phyloP scores from a whole-genome alignment of 768 basidiomycete genomes.

The Leccinum boreale region DNA sequence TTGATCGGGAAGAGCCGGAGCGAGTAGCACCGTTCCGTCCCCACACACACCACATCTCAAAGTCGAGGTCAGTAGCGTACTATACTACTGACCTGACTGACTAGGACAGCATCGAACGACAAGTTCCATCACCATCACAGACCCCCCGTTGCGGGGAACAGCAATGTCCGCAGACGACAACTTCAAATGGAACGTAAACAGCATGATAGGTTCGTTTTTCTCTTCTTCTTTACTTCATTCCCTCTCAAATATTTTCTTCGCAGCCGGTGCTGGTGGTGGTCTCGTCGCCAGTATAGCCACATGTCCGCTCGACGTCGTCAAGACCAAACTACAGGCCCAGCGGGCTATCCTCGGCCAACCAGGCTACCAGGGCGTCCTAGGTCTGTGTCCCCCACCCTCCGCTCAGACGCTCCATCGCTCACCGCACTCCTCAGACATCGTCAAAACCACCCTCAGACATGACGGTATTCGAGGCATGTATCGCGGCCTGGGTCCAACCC shows the following conservation, averaged over 20 bases:
- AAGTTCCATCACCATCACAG: background rate
- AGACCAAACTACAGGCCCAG: slow-evolving; percentile 98
- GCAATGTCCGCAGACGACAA: slow-evolving; percentile 57
- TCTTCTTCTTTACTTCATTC: background rate
- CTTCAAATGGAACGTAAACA: slow-evolving; percentile 66
- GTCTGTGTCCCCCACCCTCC: slow-evolving; percentile 40
- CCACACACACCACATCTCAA: background rate
- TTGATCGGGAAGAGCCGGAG: slow-evolving; percentile 20
- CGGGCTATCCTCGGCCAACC: slow-evolving; percentile 61
- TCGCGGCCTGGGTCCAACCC: slow-evolving; percentile 94
- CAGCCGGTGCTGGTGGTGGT: slow-evolving; percentile 95
- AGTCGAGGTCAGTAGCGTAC: background rate
- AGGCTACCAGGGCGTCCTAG: slow-evolving; percentile 74
- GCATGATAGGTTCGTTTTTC: slow-evolving; percentile 66
- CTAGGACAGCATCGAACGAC: no score
- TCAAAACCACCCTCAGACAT: slow-evolving; percentile 51
- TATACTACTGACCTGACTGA: no score
- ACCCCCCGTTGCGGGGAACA: slow-evolving; percentile 60
- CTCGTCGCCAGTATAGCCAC: slow-evolving; percentile 90
- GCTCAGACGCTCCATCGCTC: slow-evolving; percentile 14
- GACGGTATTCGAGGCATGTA: slow-evolving; percentile 89
- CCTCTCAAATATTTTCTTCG: background rate
- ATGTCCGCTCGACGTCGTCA: slow-evolving; percentile 96
- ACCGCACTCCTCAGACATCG: slow-evolving; percentile 41
- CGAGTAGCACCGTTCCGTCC: background rate